Percentiles rank a stretch among this genome's conserved stretches.
Evolutionary conservation across 78 protist species (phyloP).

Genomic region (Isochrysis galbana): DNA sequence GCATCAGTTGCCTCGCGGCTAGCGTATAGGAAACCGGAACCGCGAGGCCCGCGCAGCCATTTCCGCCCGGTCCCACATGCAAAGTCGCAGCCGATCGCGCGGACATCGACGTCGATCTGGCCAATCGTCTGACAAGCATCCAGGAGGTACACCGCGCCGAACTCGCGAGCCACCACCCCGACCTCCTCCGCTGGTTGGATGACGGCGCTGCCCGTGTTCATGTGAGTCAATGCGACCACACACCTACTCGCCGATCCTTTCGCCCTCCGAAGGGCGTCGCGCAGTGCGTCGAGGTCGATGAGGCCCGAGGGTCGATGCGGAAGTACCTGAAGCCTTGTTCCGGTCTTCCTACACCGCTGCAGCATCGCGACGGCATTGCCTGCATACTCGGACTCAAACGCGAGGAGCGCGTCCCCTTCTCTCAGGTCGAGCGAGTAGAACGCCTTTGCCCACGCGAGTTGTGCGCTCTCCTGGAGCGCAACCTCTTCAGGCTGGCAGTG

Average conservation of each 20-base stretch:
- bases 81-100: background rate
- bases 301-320: background rate
- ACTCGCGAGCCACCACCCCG: background rate
- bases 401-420: background rate
- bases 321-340: background rate
- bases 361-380: background rate
- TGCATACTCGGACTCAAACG: background rate
- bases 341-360: background rate
- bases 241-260: background rate
- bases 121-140: slow-evolving; percentile 10
- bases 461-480: background rate
- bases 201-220: background rate
- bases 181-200: background rate
- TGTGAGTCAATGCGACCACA: background rate
- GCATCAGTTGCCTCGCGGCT: background rate
- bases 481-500: background rate
- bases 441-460: background rate
- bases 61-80: background rate
- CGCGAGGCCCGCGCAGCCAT: slow-evolving; percentile 13
- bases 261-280: background rate
- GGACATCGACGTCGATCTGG: background rate
- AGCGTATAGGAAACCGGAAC: background rate
- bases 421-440: background rate
- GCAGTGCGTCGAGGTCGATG: background rate
- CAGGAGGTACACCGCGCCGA: background rate